Evolutionary conservation across 768 basidiomycete species (phyloP).

Genomic region (Stropharia rugosoannulata): DNA sequence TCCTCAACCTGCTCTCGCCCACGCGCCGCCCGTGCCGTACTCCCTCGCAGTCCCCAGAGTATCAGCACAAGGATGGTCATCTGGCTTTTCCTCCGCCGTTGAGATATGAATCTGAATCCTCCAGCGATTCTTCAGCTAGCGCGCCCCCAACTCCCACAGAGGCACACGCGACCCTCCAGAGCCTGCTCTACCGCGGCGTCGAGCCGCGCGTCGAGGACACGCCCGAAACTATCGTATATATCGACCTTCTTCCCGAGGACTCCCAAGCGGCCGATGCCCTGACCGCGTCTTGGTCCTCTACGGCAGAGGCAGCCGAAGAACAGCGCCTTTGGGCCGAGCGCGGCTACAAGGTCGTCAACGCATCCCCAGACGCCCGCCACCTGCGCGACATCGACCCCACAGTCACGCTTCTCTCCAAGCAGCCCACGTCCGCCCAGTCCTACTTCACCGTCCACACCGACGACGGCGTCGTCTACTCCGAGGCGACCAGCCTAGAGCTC

Average conservation of each 20-base stretch:
- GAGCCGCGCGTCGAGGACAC: conserved; percentile 24
- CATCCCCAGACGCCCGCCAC: conserved; percentile 49
- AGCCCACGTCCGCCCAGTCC: conserved; percentile 48
- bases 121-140: conserved; percentile 39
- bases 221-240: conserved; percentile 39
- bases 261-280: conserved; percentile 4
- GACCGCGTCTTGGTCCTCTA: conserved; percentile 14
- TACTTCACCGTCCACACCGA: conserved; percentile 54
- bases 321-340: conserved; percentile 23
- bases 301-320: conserved; percentile 15
- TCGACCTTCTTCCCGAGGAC: conserved; percentile 42
- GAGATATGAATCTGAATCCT: conserved; percentile 33
- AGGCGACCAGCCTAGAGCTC: conserved; percentile 38
- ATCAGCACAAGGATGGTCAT: conserved; percentile 21
- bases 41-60: conserved; percentile 28
- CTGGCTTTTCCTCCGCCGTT: conserved; percentile 23
- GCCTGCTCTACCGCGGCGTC: conserved; percentile 29
- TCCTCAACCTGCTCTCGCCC: conserved; percentile 46
- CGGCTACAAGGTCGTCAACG: conserved; percentile 31
- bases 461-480: conserved; percentile 50
- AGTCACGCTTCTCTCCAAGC: conserved; percentile 57
- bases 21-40: conserved; percentile 26
- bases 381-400: conserved; percentile 64
- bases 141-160: conserved; percentile 39
- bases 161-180: conserved; percentile 30